Evolutionary conservation across 495 filamentous ascomycete species (phyloP).

Genomic region (Articulospora tetracladia): DNA sequence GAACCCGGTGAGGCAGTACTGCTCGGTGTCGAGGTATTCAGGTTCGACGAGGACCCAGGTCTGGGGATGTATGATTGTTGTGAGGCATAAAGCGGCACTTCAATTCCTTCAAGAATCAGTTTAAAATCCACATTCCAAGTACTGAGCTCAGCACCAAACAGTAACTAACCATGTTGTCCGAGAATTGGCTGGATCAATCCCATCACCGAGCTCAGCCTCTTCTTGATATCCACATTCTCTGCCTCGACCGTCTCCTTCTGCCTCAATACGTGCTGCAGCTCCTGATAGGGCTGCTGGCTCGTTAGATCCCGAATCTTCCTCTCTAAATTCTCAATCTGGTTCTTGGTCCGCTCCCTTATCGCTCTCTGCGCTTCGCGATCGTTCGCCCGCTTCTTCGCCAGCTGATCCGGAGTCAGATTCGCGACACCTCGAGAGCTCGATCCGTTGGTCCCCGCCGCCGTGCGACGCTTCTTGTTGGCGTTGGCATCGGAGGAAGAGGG

Average conservation of each 20-base stretch:
- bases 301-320: conserved; percentile 66
- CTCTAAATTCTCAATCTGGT: conserved; percentile 77
- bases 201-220: conserved; percentile 55
- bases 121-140: neutral
- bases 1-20: conserved; percentile 33
- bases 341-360: conserved; percentile 81
- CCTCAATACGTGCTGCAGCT: conserved; percentile 65
- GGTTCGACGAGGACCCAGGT: conserved; percentile 22
- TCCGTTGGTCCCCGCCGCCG: conserved; percentile 27
- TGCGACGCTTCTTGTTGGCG: conserved; percentile 19
- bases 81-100: conserved; percentile 15
- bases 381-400: conserved; percentile 80
- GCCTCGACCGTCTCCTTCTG: conserved; percentile 66
- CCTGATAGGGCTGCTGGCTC: conserved; percentile 72
- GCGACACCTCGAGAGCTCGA: conserved; percentile 49
- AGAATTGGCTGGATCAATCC: conserved; percentile 62
- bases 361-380: conserved; percentile 87
- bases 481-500: conserved; percentile 10
- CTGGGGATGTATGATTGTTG: conserved; percentile 14
- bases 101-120: conserved; percentile 18
- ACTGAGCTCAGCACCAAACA: conserved; percentile 1
- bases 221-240: conserved; percentile 68
- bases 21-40: conserved; percentile 31
- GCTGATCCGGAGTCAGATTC: conserved; percentile 67
- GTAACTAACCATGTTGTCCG: conserved; percentile 26